Conservation (phyloP, 2,329 filamentous ascomycete genomes). For the Alternaria postmessia region DNA sequence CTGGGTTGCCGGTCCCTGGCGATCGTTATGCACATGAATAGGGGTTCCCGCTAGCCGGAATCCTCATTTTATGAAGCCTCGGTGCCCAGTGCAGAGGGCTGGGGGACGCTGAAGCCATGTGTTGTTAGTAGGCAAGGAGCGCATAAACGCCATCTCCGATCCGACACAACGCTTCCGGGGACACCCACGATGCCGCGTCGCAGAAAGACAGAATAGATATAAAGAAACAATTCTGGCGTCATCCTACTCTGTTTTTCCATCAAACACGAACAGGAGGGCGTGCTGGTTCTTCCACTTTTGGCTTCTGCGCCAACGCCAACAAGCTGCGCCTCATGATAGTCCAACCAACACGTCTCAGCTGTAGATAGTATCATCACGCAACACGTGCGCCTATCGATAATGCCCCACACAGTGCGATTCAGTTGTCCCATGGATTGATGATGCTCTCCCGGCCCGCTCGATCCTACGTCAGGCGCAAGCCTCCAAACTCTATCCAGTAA, state of each 20-base stretch:
- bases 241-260: background rate
- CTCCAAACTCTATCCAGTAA: constrained; percentile 1
- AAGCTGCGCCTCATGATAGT: background rate
- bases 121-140: constrained; percentile 4
- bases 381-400: constrained; percentile 15
- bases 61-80: constrained; percentile 19
- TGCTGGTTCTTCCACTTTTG: background rate
- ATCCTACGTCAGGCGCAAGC: background rate
- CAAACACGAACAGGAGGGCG: background rate
- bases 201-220: constrained; percentile 1
- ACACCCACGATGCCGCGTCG: constrained; percentile 24
- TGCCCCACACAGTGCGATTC: constrained; percentile 7
- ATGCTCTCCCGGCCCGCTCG: constrained; percentile 1
- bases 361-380: background rate
- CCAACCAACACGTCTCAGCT: background rate
- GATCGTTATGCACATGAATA: constrained; percentile 10
- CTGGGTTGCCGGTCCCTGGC: background rate
- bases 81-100: constrained; percentile 14
- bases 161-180: constrained; percentile 13
- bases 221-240: background rate
- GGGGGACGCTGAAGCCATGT: constrained; percentile 11
- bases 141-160: constrained; percentile 26
- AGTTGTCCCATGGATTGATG: background rate
- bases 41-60: constrained; percentile 19
- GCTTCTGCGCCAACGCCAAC: background rate